Evolutionary conservation across 768 basidiomycete genomes (phyloP).

Genomic region (Tylopilus felleus): DNA sequence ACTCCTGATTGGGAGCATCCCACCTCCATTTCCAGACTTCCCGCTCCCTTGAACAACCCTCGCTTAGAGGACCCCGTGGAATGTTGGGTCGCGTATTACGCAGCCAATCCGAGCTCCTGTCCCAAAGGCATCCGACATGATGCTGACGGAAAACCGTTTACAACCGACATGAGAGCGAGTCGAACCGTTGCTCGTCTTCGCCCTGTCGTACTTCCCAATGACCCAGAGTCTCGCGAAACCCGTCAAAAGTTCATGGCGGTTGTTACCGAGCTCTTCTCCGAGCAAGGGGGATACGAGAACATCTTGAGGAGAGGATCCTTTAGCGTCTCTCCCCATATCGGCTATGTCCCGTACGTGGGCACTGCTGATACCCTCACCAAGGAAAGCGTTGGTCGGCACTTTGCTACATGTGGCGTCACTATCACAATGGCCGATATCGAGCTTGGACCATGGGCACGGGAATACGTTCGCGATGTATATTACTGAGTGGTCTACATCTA

Average conservation of each 20-base stretch:
- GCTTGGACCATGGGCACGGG: slow-evolving; percentile 39
- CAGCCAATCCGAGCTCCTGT: slow-evolving; percentile 43
- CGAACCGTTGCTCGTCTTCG: slow-evolving; percentile 48
- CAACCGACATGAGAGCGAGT: slow-evolving; percentile 45
- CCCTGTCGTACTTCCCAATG: slow-evolving; percentile 33
- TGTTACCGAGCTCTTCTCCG: slow-evolving; percentile 40
- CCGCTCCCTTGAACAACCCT: slow-evolving; percentile 37
- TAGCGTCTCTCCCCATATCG: slow-evolving; percentile 32
- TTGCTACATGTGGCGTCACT: slow-evolving; percentile 41
- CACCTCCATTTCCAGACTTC: slow-evolving; percentile 17
- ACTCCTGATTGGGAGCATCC: slow-evolving; percentile 37
- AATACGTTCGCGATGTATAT: slow-evolving; percentile 31
- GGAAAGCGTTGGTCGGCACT: slow-evolving; percentile 39
- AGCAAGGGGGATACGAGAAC: slow-evolving; percentile 38
- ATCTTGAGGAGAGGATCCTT: slow-evolving; percentile 35
- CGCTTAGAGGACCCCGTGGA: slow-evolving; percentile 46
- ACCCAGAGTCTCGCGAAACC: slow-evolving; percentile 32
- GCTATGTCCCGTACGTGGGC: slow-evolving; percentile 33
- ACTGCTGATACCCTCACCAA: slow-evolving; percentile 27
- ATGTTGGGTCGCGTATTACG: slow-evolving; percentile 44
- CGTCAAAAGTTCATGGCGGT: slow-evolving; percentile 40
- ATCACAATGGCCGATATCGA: slow-evolving; percentile 34
- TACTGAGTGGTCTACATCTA: slow-evolving; percentile 18
- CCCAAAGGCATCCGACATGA: slow-evolving; percentile 46
- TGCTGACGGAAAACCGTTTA: slow-evolving; percentile 34